Base-by-base conservation (phyloP, 2,329 filamentous ascomycete species). In the Canariomyces notabilis region DNA sequence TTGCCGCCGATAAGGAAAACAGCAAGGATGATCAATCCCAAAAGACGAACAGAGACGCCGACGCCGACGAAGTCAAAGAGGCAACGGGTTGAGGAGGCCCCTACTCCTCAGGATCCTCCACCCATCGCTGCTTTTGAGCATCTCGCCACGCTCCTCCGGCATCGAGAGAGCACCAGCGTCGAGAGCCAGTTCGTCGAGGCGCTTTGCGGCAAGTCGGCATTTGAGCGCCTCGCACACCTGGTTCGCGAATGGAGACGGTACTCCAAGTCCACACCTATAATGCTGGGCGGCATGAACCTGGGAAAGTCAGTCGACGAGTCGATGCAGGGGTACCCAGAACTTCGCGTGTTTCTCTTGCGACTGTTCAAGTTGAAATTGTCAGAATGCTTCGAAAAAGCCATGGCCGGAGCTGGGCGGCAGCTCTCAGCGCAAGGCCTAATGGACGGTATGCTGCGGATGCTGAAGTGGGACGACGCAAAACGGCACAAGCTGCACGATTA, bases 341-440 rank as follows among this genome's bases (percentile, higher is more conserved):
- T 58, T 11, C 45, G 53, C 36, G 16, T 47, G 9, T 58, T 55
- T 37, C 52, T 59, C 23, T 33, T 26, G 21, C 54, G 57, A 6
- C 50, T 59, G 20, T 50, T 42, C 46, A 58, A 52, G 35, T 51
- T 56, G 51, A 54, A 52, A 33, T 21, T 57, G 34, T 48, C 52
- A 11, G 37, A 42, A 8, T 48, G 35, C 15, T n/a, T 49, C 4
- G 48, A 51, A 19, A 34, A n/a, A 16, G 18, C 43, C 4, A 42
- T 43, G 29, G 32, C 43, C 2, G 9, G 7, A 2, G 29, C 37
- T 4, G 50, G 38, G 6, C 26, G 6, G 9, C 32, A 35, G 8
- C 16, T 23, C 15, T 19, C 42, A 12, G 44, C 46, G 6, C 37
- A 48, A 3, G 40, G 44, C n/a, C 29, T 18, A 19, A 50, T 44